phyloP scores from a whole-genome alignment of 1,139 yeast species.

The Hansenula lynferdii region DNA sequence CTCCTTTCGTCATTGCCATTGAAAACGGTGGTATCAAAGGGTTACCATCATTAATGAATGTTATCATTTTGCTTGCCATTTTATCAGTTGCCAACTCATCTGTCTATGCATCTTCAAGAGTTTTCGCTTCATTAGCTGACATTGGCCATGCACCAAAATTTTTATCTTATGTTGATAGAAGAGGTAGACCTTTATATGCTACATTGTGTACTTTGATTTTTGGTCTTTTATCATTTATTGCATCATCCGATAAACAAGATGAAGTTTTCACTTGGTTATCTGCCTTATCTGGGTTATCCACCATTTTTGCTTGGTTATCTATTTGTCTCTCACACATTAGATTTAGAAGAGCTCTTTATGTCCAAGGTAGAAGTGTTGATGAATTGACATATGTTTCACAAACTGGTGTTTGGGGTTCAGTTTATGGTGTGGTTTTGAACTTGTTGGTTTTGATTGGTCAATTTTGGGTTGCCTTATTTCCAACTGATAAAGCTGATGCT shows the following conservation, averaged over 20 bases:
- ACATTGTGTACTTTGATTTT: constrained; percentile 44
- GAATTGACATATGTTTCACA: constrained; percentile 52
- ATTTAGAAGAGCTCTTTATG: constrained; percentile 54
- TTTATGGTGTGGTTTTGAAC: constrained; percentile 43
- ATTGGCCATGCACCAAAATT: constrained; percentile 57
- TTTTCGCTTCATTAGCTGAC: constrained; percentile 61
- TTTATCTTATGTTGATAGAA: constrained; percentile 54
- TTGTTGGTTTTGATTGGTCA: constrained; percentile 50
- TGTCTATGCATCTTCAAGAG: constrained; percentile 63
- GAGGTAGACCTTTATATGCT: constrained; percentile 62
- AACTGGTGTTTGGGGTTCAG: constrained; percentile 49
- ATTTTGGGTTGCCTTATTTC: constrained; percentile 71
- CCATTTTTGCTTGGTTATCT: constrained; percentile 64
- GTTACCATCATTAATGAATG: constrained; percentile 46
- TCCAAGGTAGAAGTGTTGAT: constrained; percentile 45
- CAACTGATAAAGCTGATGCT: constrained; percentile 49
- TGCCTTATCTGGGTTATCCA: constrained; percentile 62
- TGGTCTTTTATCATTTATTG: constrained; percentile 58
- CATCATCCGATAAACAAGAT: constrained; percentile 53
- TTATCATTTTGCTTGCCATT: constrained; percentile 52
- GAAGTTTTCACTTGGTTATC: constrained; percentile 63
- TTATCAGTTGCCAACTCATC: constrained; percentile 66
- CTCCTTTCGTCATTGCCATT: constrained; percentile 49
- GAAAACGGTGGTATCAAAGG: constrained; percentile 43
- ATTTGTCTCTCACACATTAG: constrained; percentile 56